Base-by-base conservation (phyloP, 1,139 yeast species). In the Hyphopichia burtonii region DNA sequence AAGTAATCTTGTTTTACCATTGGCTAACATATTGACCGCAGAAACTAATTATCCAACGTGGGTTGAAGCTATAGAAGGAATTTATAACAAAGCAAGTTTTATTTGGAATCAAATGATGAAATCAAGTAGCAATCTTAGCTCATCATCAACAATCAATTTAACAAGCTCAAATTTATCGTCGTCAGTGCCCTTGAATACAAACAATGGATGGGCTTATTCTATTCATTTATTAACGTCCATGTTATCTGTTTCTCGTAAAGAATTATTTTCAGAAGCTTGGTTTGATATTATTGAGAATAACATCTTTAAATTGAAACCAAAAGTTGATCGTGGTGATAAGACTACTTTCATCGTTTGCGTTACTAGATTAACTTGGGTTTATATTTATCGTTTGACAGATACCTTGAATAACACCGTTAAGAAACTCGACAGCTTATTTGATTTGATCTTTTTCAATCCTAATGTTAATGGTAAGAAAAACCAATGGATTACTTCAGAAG, bases 21-120 rank as follows among this genome's bases (percentile, higher is more conserved):
- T 93, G 34, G 96, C 97, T 0, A 94, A 89, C 16, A 74, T 80
- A 2, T 74, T 91, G 30, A 88, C 97, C 0, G 99, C 97, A 0
- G 99, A 94, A 59, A 90, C 90, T 1, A 93, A 94, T 55, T 96
- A 90, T 60, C 99, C 99, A 2, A 82, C 86, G 0, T 94, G 99
- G 99, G 83, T 85, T 0, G 86, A 82, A 40, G 94, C 96, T 0
- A 78, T 89, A 42, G 78, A 78, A 28, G 64, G 70, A 16, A 78
- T 90, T 2, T 85, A 78, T 57, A 63, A 75, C 12, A 76, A 76
- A 44, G 80, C 85, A 2, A 51, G 52, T 27, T 54, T 56, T 28
- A 61, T 72, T 22, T 71, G 76, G 76, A 54, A 54, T 36, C 55
- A 53, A 37, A 43, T 48, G 9, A 51, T 48, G 32, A 56, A 53